Percentiles rank a stretch among this genome's conserved stretches.
These are phyloP conservation scores for Saccharomyces hybrid DNA, from an alignment of 1,139 yeast species.

Conservation along the genomic window DNA sequence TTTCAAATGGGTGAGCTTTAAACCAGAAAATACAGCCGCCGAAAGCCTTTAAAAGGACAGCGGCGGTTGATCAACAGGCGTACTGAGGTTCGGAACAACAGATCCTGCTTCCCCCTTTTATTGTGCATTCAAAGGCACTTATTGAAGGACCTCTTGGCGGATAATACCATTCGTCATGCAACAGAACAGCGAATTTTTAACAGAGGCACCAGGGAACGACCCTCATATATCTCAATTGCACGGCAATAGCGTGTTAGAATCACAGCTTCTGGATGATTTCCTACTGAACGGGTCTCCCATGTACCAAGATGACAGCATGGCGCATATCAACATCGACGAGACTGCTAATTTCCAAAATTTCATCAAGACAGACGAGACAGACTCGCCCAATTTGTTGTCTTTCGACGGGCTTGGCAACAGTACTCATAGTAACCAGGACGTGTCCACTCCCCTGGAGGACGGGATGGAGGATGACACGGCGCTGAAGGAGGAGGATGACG, in stretches of 20 bases:
- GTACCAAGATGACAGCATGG: neutral
- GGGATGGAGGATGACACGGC: neutral
- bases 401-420: neutral
- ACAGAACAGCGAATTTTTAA: neutral
- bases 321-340: neutral
- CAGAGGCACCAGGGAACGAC: neutral
- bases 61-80: neutral
- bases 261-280: neutral
- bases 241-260: neutral
- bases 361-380: neutral
- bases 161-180: neutral
- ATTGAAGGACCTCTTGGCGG: neutral
- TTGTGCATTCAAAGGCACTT: neutral
- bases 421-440: neutral
- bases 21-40: slow-evolving; percentile 1
- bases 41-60: neutral
- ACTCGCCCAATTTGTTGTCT: neutral
- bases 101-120: neutral
- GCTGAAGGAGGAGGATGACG: neutral
- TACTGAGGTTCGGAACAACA: neutral
- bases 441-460: neutral
- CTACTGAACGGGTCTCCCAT: neutral
- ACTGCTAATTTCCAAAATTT: neutral
- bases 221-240: neutral
- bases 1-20: neutral